Evolutionary conservation across 768 basidiomycete genomes (phyloP), one percentile per base, ranked within the genome.

Genomic region (Coprinopsis cinerea): DNA sequence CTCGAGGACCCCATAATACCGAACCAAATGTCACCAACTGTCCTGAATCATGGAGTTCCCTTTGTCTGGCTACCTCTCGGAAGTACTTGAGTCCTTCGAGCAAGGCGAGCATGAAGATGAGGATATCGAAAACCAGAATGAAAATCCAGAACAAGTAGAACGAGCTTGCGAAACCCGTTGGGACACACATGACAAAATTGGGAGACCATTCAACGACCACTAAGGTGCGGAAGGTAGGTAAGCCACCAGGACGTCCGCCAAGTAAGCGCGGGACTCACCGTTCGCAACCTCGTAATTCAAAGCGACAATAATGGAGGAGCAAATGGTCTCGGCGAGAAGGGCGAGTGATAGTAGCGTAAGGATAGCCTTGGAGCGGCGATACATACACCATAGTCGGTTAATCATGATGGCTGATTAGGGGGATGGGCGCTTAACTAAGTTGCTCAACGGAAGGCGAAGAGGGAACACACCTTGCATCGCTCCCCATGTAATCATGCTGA

Each of bases 381-480:
- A 45, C 44, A 45, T 45, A 18, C 44, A 45, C 44, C 44, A 45
- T 4, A 45, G 27, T n/a, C 44, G 25, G 44, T 45, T 45, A 27
- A 45, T 45, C 7, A 45, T 28, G n/a, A 45, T 45, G 17, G 27
- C 44, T 45, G 37, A 34, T 9, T 34, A 34, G n/a, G 9, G 30
- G 9, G 30, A 34, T 18, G 9, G 18, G 18, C 7, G 18, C 13
- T 15, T 39, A 7, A 39, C 9, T 14, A 20, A n/a, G n/a, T n/a
- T n/a, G 6, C 7, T 9, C 7, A 9, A 10, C 37, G 13, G 6
- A 18, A 20, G 18, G 7, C 9, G 18, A 7, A 25, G 25, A 43
- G 41, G 22, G 4, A 6, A 6, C 44, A 5, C n/a, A 45, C 44
- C 20, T 45, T 45, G 44, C 27, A 32, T 28, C 10, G 27, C 13